A percentile compares a stretch with the other conserved stretches of the same genome.
phyloP scores from a whole-genome alignment of 2,329 filamentous ascomycete species.

The Myriosclerotinia scirpicola region DNA sequence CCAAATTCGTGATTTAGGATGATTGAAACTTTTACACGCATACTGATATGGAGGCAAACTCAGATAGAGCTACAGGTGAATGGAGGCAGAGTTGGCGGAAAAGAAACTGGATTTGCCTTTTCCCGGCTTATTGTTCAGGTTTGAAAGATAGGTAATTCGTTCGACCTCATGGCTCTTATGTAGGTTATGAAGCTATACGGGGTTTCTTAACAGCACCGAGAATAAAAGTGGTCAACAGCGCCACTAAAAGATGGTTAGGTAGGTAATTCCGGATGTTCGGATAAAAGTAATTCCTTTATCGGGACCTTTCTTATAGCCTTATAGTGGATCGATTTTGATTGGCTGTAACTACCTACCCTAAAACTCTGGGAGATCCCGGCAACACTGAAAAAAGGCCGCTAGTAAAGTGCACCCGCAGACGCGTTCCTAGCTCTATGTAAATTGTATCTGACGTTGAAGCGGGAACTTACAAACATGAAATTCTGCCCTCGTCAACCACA shows the following conservation, averaged over 20 bases:
- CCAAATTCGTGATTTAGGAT: not conserved
- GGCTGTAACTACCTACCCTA: not conserved
- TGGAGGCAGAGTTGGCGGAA: conserved; percentile 33
- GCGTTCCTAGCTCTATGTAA: conserved; percentile 25
- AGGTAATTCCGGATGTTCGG: not conserved
- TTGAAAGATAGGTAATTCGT: conserved; percentile 52
- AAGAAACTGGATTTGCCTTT: conserved; percentile 35
- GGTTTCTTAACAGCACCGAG: conserved; percentile 49
- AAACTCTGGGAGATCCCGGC: not conserved
- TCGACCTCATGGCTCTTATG: conserved; percentile 44
- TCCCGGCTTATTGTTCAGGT: conserved; percentile 39
- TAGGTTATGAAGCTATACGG: conserved; percentile 43
- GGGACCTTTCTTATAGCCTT: not conserved
- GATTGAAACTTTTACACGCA: conserved; percentile 22
- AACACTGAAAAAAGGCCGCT: not conserved
- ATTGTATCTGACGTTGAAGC: conserved; percentile 22
- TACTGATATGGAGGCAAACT: conserved; percentile 24
- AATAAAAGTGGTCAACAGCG: conserved; percentile 48
- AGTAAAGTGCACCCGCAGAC: conserved; percentile 16
- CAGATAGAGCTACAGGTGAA: conserved; percentile 26
- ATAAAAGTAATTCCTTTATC: conserved; percentile 3
- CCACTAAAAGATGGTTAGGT: not conserved
- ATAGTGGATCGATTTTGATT: not conserved
- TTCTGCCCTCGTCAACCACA: conserved; percentile 27
- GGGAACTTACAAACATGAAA: conserved; percentile 35